Percentiles rank a stretch among this genome's conserved stretches.
Evolutionary conservation across 192 early-diverging fungal genomes (phyloP).

Genomic region (Backusella westeae): DNA sequence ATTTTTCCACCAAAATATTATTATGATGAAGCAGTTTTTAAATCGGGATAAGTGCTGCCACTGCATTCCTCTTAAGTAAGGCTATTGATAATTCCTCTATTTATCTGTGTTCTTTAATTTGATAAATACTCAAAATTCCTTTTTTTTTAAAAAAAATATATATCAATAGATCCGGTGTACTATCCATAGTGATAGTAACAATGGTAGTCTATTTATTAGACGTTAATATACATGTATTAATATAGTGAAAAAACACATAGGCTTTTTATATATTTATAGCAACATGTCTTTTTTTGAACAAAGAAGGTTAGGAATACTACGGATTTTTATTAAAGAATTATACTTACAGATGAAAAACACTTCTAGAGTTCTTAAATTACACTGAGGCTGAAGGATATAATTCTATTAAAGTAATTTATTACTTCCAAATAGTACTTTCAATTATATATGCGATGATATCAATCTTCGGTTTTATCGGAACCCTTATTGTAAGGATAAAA

Average conservation of each 20-base stretch:
- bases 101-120: neutral
- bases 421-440: neutral
- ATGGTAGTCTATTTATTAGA: neutral
- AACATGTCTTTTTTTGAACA: neutral
- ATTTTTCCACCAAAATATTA: neutral
- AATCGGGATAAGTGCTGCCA: neutral
- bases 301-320: neutral
- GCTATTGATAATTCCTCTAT: neutral
- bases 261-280: neutral
- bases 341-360: neutral
- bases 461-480: neutral
- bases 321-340: neutral
- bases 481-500: neutral
- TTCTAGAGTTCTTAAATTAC: neutral
- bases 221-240: neutral
- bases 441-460: neutral
- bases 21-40: neutral
- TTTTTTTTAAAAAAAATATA: neutral
- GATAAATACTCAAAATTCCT: neutral
- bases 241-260: neutral
- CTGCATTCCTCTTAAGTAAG: neutral
- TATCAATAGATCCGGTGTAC: neutral
- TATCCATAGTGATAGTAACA: neutral
- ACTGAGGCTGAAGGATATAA: neutral
- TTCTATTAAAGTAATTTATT: neutral